phyloP scores from a whole-genome alignment of 2,329 filamentous ascomycete genomes.

The Monosporascus ibericus region DNA sequence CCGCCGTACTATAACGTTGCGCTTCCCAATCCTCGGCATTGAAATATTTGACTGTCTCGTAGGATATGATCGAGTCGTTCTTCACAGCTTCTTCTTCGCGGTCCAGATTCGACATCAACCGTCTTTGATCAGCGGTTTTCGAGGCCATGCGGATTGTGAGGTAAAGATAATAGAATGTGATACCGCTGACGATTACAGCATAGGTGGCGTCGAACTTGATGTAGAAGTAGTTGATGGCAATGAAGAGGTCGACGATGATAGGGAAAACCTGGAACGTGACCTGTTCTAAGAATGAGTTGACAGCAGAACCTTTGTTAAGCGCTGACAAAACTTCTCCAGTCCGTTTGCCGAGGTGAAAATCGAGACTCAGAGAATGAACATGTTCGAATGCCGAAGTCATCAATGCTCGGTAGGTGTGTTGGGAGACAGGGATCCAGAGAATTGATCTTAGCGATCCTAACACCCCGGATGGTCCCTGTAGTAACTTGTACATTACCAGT shows the following conservation, averaged over 20 bases:
- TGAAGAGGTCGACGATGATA: constrained; percentile 83
- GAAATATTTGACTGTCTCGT: constrained; percentile 91
- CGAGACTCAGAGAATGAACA: constrained; percentile 88
- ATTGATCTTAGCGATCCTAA: constrained; percentile 76
- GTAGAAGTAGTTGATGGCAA: constrained; percentile 79
- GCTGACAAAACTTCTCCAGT: constrained; percentile 95
- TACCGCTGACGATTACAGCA: constrained; percentile 79
- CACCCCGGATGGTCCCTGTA: constrained; percentile 85
- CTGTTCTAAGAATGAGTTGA: constrained; percentile 95
- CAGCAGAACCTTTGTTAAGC: constrained; percentile 89
- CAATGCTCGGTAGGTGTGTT: constrained; percentile 92
- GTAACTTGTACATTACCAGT: constrained; percentile 70
- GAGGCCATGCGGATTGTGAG: constrained; percentile 94
- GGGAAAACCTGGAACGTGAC: constrained; percentile 93
- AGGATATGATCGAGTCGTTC: constrained; percentile 98
- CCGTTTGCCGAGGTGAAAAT: constrained; percentile 94
- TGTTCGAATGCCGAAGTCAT: constrained; percentile 96
- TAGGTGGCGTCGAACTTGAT: constrained; percentile 81
- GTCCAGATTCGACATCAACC: constrained; percentile 91
- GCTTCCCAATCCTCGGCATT: constrained; percentile 80
- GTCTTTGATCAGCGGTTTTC: constrained; percentile 82
- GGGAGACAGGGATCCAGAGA: constrained; percentile 93
- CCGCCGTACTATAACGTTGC: constrained; percentile 63
- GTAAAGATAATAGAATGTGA: constrained; percentile 95
- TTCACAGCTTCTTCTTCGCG: constrained; percentile 96